phyloP scores from a whole-genome alignment of 345 rosid species.

The Anastatica hierochuntica region DNA sequence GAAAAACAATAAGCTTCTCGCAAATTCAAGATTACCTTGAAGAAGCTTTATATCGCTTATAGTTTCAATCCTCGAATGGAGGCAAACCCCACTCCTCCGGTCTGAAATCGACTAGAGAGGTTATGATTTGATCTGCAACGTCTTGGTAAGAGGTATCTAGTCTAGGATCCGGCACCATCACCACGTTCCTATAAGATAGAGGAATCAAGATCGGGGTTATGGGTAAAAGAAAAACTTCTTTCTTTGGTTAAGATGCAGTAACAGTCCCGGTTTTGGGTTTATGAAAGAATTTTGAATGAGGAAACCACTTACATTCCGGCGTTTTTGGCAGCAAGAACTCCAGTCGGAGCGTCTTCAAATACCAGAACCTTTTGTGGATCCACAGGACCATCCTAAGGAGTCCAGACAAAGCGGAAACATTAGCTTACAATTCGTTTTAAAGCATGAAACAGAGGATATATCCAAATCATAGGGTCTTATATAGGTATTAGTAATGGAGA shows the following conservation, averaged over 20 bases:
- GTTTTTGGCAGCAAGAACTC: slow-evolving; percentile 89
- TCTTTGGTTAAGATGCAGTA: not conserved
- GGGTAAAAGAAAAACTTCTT: not conserved
- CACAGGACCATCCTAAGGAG: slow-evolving; percentile 54
- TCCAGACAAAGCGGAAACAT: not conserved
- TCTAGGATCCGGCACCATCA: slow-evolving; percentile 94
- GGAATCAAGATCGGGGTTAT: not conserved
- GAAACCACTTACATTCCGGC: slow-evolving; percentile 70
- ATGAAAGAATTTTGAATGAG: not conserved
- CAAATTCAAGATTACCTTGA: slow-evolving; percentile 11
- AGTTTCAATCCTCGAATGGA: slow-evolving; percentile 39
- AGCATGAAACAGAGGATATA: not conserved
- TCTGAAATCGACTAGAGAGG: slow-evolving; percentile 56
- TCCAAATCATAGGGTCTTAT: not conserved
- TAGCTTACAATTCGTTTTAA: not conserved
- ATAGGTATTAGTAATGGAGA: not conserved
- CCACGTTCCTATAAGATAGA: slow-evolving; percentile 48
- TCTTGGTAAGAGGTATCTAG: slow-evolving; percentile 59
- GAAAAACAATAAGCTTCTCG: slow-evolving; percentile 13
- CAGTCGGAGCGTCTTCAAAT: slow-evolving; percentile 97
- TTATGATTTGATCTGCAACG: slow-evolving; percentile 62
- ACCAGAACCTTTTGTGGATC: slow-evolving; percentile 50
- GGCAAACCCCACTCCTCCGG: slow-evolving; percentile 77
- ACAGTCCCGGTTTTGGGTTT: not conserved
- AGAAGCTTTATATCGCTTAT: not conserved